Conservation (phyloP, 805 yeast genomes). For the Lipomyces starkeyi region DNA sequence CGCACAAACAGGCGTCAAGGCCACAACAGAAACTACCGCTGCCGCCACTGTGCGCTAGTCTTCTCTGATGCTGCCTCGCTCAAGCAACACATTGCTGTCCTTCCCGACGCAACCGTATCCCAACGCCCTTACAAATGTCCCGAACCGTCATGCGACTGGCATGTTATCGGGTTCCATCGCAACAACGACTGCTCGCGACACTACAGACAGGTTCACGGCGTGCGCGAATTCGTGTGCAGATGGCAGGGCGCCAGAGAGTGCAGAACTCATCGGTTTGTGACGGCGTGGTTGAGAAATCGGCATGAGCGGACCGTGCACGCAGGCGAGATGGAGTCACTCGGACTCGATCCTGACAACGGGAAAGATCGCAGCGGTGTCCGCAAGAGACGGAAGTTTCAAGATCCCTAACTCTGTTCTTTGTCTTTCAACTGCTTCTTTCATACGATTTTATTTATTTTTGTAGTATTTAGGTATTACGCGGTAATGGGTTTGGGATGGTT, state of each 20-base stretch:
- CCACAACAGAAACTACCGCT: conserved; percentile 33
- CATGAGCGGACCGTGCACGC: conserved; percentile 37
- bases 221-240: conserved; percentile 34
- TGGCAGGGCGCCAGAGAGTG: conserved; percentile 33
- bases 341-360: background rate
- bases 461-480: background rate
- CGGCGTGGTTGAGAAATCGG: conserved; percentile 34
- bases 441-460: background rate
- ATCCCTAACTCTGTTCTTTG: background rate
- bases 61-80: conserved; percentile 23
- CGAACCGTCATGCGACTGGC: conserved; percentile 33
- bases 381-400: background rate
- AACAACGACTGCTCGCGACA: conserved; percentile 37
- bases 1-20: conserved; percentile 12
- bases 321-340: conserved; percentile 11
- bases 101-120: conserved; percentile 21
- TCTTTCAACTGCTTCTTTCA: background rate
- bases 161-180: conserved; percentile 34
- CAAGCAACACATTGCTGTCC: conserved; percentile 19
- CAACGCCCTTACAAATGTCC: conserved; percentile 36
- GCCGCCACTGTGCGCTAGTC: conserved; percentile 29
- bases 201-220: conserved; percentile 35
- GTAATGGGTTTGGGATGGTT: background rate
- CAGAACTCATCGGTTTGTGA: conserved; percentile 33
- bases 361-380: background rate